Evolutionary conservation across 2,329 filamentous ascomycete genomes (phyloP), one percentile per base, ranked within the genome.

Genomic region (Rhynchosporium secalis): DNA sequence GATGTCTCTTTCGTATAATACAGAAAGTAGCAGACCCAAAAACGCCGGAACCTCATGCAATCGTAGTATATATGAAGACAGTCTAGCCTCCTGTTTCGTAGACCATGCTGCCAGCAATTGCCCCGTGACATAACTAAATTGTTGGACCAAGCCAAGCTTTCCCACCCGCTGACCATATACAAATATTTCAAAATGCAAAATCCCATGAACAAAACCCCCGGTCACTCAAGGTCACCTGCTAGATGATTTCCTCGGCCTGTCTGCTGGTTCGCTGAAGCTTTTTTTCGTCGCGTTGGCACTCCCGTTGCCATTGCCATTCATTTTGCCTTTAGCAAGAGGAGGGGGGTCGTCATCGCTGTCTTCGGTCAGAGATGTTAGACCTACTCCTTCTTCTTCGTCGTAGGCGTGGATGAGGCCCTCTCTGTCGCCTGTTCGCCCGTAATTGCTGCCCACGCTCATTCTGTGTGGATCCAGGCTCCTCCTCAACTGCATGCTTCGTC

Each of bases 401-500:
- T 96, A 97, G 10, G 87, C 89, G 65, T 89, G 89, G 75, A 98
- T 96, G 29, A 98, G 80, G 4, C 91, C 91, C 67, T 93, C 88
- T 60, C 91, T 84, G 70, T 95, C 92, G 43, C 85, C 79, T 45
- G 79, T 73, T 31, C 78, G 78, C 58, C 78, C 84, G 64, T 83
- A 82, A 62, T 81, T 85, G 72, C 84, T 85, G 72, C 86, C 85
- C 71, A 86, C 87, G 72, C 85, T 86, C 59, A 84, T 78, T 59
- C 87, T 80, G 62, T 80, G 79, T 36, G 77, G 78, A 51, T 84
- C 82, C 13, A 87, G 84, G 69, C 89, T 95, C 68, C 95, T 83
- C 68, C 94, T 83, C 6, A 89, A 83, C 74, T 98, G 95, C 92
- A 99, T 97, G 73, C 91, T 96, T 67, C 92, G 85, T 63, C 96